These are phyloP conservation scores for Byssochlamys sp. DNA, from an alignment of 2,329 filamentous ascomycete genomes.

Conservation along the genomic window DNA sequence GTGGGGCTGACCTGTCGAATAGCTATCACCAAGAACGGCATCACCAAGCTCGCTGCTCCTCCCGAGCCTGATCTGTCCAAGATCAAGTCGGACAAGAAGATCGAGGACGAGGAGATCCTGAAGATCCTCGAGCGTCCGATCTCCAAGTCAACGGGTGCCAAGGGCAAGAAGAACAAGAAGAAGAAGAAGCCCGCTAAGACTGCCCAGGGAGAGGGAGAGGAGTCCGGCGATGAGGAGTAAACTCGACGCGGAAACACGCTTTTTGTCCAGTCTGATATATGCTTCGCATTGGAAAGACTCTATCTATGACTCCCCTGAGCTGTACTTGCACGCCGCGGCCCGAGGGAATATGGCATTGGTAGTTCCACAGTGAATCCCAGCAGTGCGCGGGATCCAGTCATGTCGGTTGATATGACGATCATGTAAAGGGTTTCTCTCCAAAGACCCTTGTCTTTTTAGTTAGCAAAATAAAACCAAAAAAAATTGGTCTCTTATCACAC, in stretches of 20 bases:
- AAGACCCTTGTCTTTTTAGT: background rate
- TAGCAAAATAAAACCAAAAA: background rate
- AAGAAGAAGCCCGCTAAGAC: conserved; percentile 58
- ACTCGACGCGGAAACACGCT: conserved; percentile 10
- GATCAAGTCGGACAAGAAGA: conserved; percentile 94
- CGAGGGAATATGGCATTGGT: background rate
- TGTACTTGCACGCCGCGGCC: conserved; percentile 7
- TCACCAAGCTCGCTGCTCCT: conserved; percentile 73
- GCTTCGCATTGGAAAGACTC: conserved; percentile 19
- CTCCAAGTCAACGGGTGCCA: conserved; percentile 45
- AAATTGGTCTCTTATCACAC: background rate
- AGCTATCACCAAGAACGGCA: conserved; percentile 97
- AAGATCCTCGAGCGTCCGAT: conserved; percentile 80
- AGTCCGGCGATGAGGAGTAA: conserved; percentile 32
- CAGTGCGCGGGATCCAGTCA: conserved; percentile 7
- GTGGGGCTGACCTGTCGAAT: conserved; percentile 15
- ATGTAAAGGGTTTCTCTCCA: background rate
- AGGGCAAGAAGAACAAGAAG: conserved; percentile 84
- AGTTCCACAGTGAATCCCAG: background rate
- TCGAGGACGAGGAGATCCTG: conserved; percentile 80
- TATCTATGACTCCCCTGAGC: conserved; percentile 10
- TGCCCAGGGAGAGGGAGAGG: conserved; percentile 30
- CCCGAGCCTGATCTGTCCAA: conserved; percentile 67
- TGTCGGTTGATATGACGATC: background rate
- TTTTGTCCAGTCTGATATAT: conserved; percentile 2